phyloP scores from a whole-genome alignment of 2,329 filamentous ascomycete species.

The Ceratocystiopsis sp. region DNA sequence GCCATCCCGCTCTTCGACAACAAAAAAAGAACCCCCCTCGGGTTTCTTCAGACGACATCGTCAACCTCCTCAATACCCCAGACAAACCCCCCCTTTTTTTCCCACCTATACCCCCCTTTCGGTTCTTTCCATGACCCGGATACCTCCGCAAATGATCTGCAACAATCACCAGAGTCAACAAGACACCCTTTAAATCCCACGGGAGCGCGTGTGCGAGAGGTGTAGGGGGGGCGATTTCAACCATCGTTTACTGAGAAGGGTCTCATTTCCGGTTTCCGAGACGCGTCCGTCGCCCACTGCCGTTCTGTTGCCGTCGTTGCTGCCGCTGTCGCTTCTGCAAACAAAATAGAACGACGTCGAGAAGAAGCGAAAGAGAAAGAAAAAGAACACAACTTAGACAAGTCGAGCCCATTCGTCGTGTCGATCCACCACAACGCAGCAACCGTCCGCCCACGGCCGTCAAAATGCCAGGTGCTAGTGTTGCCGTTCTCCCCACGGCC shows the following conservation, averaged over 20 bases:
- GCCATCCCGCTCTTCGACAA: not conserved
- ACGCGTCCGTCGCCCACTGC: conserved; percentile 11
- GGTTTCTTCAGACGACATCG: not conserved
- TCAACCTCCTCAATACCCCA: conserved; percentile 3
- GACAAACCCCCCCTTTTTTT: not conserved
- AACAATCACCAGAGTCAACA: conserved; percentile 31
- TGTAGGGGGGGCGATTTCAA: conserved; percentile 39
- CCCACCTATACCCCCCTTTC: conserved; percentile 12
- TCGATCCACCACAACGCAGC: conserved; percentile 1
- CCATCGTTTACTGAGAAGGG: conserved; percentile 34
- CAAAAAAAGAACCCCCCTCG: not conserved
- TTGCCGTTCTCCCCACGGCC: conserved; percentile 46
- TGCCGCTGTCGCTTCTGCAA: conserved; percentile 12
- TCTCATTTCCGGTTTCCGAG: conserved; percentile 15
- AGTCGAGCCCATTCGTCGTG: not conserved
- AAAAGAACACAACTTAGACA: not conserved
- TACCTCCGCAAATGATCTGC: conserved; percentile 35
- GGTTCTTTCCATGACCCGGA: conserved; percentile 37
- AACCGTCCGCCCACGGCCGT: conserved; percentile 17
- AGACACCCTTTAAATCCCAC: conserved; percentile 57
- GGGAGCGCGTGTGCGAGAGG: conserved; percentile 47
- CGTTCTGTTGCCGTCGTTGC: conserved; percentile 13
- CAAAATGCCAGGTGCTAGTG: conserved; percentile 54
- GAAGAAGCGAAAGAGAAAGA: not conserved
- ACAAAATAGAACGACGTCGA: not conserved